Evolutionary conservation across 768 basidiomycete genomes (phyloP), one percentile per base, ranked within the genome.

Genomic region (Boletellus ananas): DNA sequence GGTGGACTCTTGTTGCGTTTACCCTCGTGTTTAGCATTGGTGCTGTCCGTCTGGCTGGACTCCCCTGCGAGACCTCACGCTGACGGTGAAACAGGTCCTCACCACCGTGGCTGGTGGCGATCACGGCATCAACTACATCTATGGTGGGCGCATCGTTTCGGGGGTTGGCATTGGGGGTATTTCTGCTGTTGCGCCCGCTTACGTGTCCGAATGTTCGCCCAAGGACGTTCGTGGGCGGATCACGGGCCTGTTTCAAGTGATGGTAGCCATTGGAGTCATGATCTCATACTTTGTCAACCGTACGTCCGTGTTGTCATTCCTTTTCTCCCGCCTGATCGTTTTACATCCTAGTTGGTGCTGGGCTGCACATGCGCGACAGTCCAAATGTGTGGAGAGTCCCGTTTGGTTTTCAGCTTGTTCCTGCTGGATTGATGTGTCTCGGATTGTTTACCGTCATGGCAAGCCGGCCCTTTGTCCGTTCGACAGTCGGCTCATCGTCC

Each of bases 201-300:
- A 81, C 61, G 90, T 93, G 18, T 85, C 87, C 10, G 93, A 94
- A 66, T 91, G 90, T 65, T 78, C 84, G 2, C 93, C 93, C 6
- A 94, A 92, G 64, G 77, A 89, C 18, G 87, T 91, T 6, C 84
- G 92, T 53, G 91, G 90, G 6, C 78, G 87, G 43, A 89, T 93
- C 56, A 91, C 88, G 0, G 90, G 90, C 38, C 61, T 88, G 29
- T 92, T 92, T 77, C 91, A 93, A 65, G 81, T 94, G 66, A 85
- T 90, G 80, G 90, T 79, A 34, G 87, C 89, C 20, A 73, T 81
- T 43, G 91, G 90, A 45, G 90, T 90, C 53, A 90, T 91, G 83
- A 73, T 93, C 50, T 87, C 85, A 0, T 90, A 90, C 67, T 90
- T 87, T 65, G 75, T 89, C 57, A 88, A 90, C 59, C 78, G 86